These are phyloP conservation scores for Aphanomyces cochlioides DNA, from an alignment of 352 stramenopile species.

Conservation along the genomic window DNA sequence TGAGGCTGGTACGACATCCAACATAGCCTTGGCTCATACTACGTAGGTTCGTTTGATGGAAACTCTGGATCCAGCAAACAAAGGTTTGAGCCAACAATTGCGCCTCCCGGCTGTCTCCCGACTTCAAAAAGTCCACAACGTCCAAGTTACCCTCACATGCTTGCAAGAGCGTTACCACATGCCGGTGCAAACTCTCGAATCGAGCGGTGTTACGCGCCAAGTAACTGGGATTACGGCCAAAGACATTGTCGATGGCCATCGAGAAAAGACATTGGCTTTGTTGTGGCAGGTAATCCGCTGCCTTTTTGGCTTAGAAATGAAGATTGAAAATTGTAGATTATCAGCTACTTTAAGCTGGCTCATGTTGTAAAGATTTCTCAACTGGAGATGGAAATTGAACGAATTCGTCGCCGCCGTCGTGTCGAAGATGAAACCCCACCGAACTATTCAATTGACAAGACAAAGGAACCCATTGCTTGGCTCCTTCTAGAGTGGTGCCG, in stretches of 20 bases:
- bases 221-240: constrained; percentile 67
- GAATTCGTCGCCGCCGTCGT: constrained; percentile 4
- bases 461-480: constrained; percentile 38
- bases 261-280: constrained; percentile 91
- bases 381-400: constrained; percentile 49
- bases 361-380: constrained; percentile 42
- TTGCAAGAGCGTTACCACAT: constrained; percentile 69
- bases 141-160: constrained; percentile 86
- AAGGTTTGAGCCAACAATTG: constrained; percentile 43
- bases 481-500: constrained; percentile 91
- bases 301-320: neutral
- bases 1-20: constrained; percentile 63
- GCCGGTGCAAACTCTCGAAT: constrained; percentile 26
- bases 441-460: constrained; percentile 6
- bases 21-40: too few species aligned
- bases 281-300: constrained; percentile 91
- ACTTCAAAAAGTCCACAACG: constrained; percentile 96
- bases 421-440: neutral
- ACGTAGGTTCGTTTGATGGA: constrained; percentile 81
- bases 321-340: constrained; percentile 35
- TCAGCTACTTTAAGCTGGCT: constrained; percentile 61
- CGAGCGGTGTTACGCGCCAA: constrained; percentile 1
- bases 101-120: constrained; percentile 92
- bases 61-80: constrained; percentile 51
- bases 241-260: constrained; percentile 95